These are phyloP conservation scores for Sugiyamaella qingdaonensis DNA, from an alignment of 805 yeast genomes.

Conservation along the genomic window DNA sequence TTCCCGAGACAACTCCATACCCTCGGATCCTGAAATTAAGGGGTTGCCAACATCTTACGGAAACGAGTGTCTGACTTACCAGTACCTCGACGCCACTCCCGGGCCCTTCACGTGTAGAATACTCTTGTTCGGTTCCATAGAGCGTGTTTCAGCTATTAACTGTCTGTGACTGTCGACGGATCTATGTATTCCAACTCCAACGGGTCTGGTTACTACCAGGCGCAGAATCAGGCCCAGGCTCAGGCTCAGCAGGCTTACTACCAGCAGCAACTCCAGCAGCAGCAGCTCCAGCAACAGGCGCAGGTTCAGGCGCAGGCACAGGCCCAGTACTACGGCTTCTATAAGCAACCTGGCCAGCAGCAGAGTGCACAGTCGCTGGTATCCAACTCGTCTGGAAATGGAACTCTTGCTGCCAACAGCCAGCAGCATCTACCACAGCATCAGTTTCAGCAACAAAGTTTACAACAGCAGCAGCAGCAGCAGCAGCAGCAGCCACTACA, in stretches of 20 bases:
- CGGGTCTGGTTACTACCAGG: conserved; percentile 11
- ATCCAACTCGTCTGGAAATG: conserved; percentile 21
- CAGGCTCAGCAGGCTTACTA: conserved; percentile 1
- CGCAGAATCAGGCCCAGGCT: conserved; percentile 13
- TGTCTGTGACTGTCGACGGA: no score
- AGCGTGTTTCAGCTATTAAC: no score
- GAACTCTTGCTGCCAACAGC: neutral
- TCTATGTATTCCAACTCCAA: conserved; percentile 10
- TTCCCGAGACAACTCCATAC: neutral
- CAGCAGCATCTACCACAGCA: no score
- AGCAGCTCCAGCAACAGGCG: conserved; percentile 11
- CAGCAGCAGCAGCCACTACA: conserved; percentile 30
- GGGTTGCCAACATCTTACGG: neutral
- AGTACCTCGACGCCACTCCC: no score
- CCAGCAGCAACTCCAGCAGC: conserved; percentile 15
- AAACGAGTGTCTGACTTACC: no score
- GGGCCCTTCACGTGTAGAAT: no score
- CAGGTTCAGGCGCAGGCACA: conserved; percentile 15
- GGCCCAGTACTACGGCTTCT: conserved; percentile 13
- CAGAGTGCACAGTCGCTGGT: conserved; percentile 22
- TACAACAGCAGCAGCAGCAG: conserved; percentile 2
- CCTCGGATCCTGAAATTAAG: neutral
- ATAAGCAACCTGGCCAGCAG: conserved; percentile 18
- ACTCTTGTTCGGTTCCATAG: no score
- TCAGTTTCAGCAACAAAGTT: conserved; percentile 14